A percentile compares a stretch with the other conserved stretches of the same genome.
Evolutionary conservation across 345 rosid species (phyloP).

Genomic region (Citrus glauca): DNA sequence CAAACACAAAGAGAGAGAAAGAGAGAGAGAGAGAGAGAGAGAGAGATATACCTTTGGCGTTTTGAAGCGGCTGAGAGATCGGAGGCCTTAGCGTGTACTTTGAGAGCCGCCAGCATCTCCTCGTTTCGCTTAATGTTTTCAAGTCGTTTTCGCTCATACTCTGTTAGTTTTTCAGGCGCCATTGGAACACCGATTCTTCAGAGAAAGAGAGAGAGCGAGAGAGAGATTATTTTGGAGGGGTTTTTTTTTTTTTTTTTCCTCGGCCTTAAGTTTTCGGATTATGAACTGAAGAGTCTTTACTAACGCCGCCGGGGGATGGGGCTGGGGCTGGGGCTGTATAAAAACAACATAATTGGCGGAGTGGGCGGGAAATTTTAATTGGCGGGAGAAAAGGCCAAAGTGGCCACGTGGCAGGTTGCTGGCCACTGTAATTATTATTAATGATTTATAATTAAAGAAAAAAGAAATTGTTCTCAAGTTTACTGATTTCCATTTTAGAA

Average conservation of each 20-base stretch:
- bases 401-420: not conserved
- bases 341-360: not conserved
- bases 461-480: no score
- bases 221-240: not conserved
- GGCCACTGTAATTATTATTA: not conserved
- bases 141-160: conserved; percentile 73
- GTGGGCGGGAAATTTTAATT: not conserved
- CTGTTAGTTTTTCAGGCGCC: conserved; percentile 60
- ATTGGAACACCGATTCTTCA: conserved; percentile 19
- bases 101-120: conserved; percentile 74
- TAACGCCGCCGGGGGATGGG: not conserved
- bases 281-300: not conserved
- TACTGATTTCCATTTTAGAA: no score
- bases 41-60: conserved; percentile 31
- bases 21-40: conserved; percentile 1
- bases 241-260: no score
- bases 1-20: not conserved
- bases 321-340: not conserved
- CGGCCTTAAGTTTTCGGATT: not conserved
- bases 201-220: not conserved
- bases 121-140: conserved; percentile 76
- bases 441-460: not conserved
- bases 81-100: conserved; percentile 51
- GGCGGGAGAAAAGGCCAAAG: not conserved
- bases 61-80: conserved; percentile 50